phyloP scores from a whole-genome alignment of 495 filamentous ascomycete species.

The Penicillium angulare region DNA sequence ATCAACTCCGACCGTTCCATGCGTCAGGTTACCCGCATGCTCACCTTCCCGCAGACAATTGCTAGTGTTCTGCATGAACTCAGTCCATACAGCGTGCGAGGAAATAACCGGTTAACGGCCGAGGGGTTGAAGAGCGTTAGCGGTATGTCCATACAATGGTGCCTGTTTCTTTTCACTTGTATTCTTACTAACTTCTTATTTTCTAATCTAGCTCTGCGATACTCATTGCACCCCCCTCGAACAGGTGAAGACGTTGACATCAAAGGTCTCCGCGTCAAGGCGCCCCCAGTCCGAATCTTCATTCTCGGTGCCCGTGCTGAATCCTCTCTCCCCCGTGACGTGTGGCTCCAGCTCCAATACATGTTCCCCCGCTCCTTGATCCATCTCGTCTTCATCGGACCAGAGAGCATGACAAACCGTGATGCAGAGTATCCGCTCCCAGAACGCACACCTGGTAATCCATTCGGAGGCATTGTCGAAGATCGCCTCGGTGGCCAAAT shows the following conservation, averaged over 20 bases:
- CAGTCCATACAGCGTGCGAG: constrained; percentile 80
- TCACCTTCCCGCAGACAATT: constrained; percentile 93
- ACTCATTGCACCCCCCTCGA: constrained; percentile 85
- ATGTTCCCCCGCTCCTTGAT: constrained; percentile 75
- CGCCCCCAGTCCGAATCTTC: constrained; percentile 88
- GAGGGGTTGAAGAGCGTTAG: constrained; percentile 92
- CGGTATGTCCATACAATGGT: constrained; percentile 55
- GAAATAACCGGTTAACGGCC: constrained; percentile 67
- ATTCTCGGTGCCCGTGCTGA: constrained; percentile 94
- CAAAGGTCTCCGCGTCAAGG: constrained; percentile 74
- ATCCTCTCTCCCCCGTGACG: constrained; percentile 88
- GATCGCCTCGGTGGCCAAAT: constrained; percentile 77
- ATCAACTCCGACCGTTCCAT: constrained; percentile 84
- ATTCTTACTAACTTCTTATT: not conserved
- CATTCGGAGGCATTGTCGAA: constrained; percentile 90
- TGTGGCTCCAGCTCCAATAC: constrained; percentile 88
- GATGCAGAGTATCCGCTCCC: constrained; percentile 89
- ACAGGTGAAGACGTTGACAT: constrained; percentile 71
- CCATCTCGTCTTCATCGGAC: constrained; percentile 92
- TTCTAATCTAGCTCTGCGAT: constrained; percentile 69
- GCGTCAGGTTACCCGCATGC: constrained; percentile 84
- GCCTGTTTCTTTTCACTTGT: not conserved
- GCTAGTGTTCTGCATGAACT: constrained; percentile 89
- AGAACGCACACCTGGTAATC: constrained; percentile 75
- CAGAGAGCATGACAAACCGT: constrained; percentile 89